A percentile compares a stretch with the other conserved stretches of the same genome.
Evolutionary conservation across 2,329 filamentous ascomycete genomes (phyloP).

Genomic region (Fusarium sp.): DNA sequence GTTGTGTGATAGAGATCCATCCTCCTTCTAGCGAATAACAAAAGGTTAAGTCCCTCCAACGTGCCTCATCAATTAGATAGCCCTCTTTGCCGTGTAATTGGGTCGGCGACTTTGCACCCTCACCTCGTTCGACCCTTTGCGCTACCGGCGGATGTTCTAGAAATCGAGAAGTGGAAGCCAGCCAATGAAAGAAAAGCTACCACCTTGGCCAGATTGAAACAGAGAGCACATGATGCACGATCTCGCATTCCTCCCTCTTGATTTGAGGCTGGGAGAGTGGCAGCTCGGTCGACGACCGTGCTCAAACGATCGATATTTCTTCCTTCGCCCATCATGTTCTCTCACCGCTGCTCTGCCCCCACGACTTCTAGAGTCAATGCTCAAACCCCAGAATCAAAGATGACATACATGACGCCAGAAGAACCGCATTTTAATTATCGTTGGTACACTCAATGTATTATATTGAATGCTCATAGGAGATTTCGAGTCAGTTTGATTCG

Average conservation of each 20-base stretch:
- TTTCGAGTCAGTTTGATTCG: constrained; percentile 1
- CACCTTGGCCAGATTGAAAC: constrained; percentile 31
- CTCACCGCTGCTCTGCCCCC: constrained; percentile 43
- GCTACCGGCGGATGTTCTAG: constrained; percentile 51
- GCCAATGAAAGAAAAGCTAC: constrained; percentile 40
- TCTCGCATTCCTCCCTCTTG: constrained; percentile 38
- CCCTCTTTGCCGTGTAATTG: constrained; percentile 25
- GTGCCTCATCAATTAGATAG: constrained; percentile 28
- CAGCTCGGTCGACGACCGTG: constrained; percentile 34
- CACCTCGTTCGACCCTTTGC: constrained; percentile 41
- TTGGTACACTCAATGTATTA: constrained; percentile 20
- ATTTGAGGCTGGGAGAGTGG: constrained; percentile 26
- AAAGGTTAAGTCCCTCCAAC: constrained; percentile 28
- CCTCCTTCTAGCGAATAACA: constrained; percentile 31
- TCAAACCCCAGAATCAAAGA: constrained; percentile 24
- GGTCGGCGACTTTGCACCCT: constrained; percentile 27
- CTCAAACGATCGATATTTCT: constrained; percentile 30
- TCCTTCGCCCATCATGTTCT: constrained; percentile 30
- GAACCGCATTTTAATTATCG: constrained; percentile 8
- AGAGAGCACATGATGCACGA: constrained; percentile 42
- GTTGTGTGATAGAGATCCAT: constrained; percentile 38
- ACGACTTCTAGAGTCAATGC: constrained; percentile 19
- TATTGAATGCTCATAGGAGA: constrained; percentile 11
- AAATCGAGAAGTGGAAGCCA: constrained; percentile 42
- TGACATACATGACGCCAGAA: constrained; percentile 32